A percentile compares a stretch with the other conserved stretches of the same genome.
phyloP scores from a whole-genome alignment of 495 filamentous ascomycete species.

The Aspergillus indologenus region DNA sequence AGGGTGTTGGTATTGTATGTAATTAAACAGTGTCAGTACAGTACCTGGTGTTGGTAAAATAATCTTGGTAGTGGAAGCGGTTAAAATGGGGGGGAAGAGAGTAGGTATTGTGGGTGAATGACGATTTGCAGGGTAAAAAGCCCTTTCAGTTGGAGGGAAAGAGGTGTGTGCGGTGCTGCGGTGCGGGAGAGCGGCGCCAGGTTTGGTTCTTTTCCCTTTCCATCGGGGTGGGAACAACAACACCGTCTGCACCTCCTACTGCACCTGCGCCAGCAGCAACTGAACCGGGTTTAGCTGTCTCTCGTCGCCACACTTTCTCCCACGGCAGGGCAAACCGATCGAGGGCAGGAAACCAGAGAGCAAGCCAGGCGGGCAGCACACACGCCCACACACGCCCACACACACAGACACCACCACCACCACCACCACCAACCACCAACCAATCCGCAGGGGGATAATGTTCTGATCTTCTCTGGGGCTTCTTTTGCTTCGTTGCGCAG shows the following conservation, averaged over 20 bases:
- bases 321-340: conserved; percentile 4
- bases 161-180: conserved; percentile 7
- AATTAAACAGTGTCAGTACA: neutral
- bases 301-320: conserved; percentile 17
- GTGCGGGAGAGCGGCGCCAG: conserved; percentile 19
- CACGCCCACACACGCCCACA: neutral
- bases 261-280: neutral
- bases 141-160: conserved; percentile 10
- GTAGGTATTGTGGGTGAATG: conserved; percentile 1
- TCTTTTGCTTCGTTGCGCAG: conserved; percentile 21
- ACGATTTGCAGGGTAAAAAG: conserved; percentile 12
- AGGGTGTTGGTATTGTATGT: neutral
- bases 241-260: too few relatives aligned
- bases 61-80: neutral
- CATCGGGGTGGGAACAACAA: conserved; percentile 6
- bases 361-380: too few relatives aligned
- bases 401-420: conserved; percentile 7
- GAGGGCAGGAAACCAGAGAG: neutral
- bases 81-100: neutral
- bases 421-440: neutral
- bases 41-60: neutral
- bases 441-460: conserved; percentile 3
- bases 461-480: conserved; percentile 20
- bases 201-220: conserved; percentile 10
- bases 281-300: conserved; percentile 9